phyloP scores from a whole-genome alignment of 306 rosid genomes.

The Senna siamea region DNA sequence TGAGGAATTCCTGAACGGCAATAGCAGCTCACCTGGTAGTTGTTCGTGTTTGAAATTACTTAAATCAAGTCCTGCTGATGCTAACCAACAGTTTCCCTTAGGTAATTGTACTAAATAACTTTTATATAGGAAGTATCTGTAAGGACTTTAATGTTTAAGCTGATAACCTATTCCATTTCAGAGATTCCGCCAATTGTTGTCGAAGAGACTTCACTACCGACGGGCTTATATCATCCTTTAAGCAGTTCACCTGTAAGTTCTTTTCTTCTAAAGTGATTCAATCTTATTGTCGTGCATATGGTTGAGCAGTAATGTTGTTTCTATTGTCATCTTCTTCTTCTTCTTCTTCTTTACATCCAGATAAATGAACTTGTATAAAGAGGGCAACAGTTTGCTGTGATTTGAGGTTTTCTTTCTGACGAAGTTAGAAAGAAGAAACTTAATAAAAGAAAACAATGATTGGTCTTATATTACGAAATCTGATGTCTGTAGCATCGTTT shows the following conservation, averaged over 20 bases:
- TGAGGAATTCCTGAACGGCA: constrained; percentile 49
- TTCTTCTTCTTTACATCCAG: not conserved
- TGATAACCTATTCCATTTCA: constrained; percentile 38
- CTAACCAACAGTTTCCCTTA: constrained; percentile 51
- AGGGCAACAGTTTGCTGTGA: constrained; percentile 3
- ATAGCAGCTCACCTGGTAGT: constrained; percentile 42
- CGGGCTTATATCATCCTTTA: constrained; percentile 45
- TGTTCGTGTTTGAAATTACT: constrained; percentile 49
- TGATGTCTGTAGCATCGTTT: not conserved
- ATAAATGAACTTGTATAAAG: not conserved
- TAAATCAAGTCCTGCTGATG: constrained; percentile 47
- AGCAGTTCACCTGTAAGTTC: constrained; percentile 58
- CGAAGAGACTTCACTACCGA: constrained; percentile 60
- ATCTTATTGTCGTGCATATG: constrained; percentile 18
- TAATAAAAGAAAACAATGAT: not conserved
- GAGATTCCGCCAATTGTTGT: constrained; percentile 63
- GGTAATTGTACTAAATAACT: constrained; percentile 50
- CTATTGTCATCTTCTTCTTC: not conserved
- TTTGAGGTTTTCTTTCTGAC: not conserved
- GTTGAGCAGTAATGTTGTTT: constrained; percentile 13
- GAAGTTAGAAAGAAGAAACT: not conserved
- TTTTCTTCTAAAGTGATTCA: constrained; percentile 15
- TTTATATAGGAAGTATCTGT: constrained; percentile 10
- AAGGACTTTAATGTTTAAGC: not conserved
- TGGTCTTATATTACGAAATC: not conserved